Evolutionary conservation across 441 rosid species (phyloP).

Genomic region (Corymbia calophylla): DNA sequence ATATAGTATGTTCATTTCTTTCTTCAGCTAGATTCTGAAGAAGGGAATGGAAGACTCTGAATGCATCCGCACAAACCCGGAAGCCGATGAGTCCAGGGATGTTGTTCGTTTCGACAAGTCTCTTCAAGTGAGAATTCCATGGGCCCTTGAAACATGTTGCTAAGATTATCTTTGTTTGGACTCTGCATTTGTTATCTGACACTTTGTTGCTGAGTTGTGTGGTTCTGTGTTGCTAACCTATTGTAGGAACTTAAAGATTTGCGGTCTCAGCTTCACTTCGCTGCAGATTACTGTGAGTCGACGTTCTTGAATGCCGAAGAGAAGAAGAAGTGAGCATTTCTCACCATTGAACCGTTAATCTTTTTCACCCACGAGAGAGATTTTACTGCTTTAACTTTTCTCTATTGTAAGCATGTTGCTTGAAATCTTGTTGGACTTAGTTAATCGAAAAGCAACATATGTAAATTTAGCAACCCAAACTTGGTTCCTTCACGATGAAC

Average conservation of each 20-base stretch:
- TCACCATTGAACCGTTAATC: not conserved
- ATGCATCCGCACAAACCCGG: constrained; percentile 3
- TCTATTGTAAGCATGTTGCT: not conserved
- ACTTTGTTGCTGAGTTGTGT: not conserved
- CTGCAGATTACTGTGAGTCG: constrained; percentile 57
- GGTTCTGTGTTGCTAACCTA: not conserved
- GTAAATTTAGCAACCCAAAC: not conserved
- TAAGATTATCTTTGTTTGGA: not conserved
- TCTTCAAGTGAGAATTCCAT: constrained; percentile 24
- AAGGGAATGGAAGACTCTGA: constrained; percentile 16
- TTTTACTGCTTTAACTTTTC: not conserved
- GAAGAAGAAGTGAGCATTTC: constrained; percentile 32
- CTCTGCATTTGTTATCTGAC: not conserved
- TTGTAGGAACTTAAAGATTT: constrained; percentile 53
- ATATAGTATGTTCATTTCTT: not conserved
- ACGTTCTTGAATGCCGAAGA: constrained; percentile 35
- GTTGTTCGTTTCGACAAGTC: constrained; percentile 35
- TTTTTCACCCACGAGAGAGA: not conserved
- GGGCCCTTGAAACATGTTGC: not conserved
- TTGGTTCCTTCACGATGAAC: not conserved
- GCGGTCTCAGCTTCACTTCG: constrained; percentile 60
- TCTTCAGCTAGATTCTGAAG: not conserved
- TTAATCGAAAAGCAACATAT: not conserved
- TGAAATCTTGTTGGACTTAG: not conserved
- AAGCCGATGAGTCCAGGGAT: constrained; percentile 14